Evolutionary conservation across 2,329 filamentous ascomycete genomes (phyloP).

Genomic region (Colletotrichum sp.): DNA sequence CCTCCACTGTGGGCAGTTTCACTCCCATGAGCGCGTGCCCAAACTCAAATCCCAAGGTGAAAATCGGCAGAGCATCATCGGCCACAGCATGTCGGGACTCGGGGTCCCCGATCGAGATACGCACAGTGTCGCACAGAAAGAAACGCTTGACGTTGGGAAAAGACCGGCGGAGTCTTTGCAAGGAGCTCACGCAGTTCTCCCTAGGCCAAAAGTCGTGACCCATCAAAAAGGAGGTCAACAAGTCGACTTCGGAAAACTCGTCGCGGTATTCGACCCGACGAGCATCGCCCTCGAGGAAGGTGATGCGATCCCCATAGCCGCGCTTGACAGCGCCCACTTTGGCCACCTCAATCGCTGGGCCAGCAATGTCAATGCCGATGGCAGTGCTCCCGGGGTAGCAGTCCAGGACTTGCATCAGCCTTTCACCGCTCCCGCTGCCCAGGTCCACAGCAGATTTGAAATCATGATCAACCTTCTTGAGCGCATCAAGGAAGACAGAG

Average conservation of each 20-base stretch:
- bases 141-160: not conserved
- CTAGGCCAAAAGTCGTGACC: constrained; percentile 24
- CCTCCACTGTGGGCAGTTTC: constrained; percentile 19
- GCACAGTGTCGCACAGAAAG: not conserved
- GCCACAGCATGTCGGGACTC: not conserved
- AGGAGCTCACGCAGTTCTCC: constrained; percentile 2
- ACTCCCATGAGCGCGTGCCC: constrained; percentile 21
- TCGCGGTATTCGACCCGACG: not conserved
- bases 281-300: constrained; percentile 4
- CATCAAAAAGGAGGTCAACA: constrained; percentile 23
- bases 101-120: not conserved
- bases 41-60: constrained; percentile 19
- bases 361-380: constrained; percentile 21
- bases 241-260: constrained; percentile 20
- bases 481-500: not conserved
- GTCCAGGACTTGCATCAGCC: constrained; percentile 18
- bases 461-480: not conserved
- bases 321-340: not conserved
- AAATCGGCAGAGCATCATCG: constrained; percentile 12
- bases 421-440: constrained; percentile 20
- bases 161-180: not conserved
- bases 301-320: not conserved
- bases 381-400: constrained; percentile 5
- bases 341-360: constrained; percentile 10
- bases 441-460: constrained; percentile 19